phyloP scores from a whole-genome alignment of 2,329 filamentous ascomycete genomes.

The Thelonectria blattea region DNA sequence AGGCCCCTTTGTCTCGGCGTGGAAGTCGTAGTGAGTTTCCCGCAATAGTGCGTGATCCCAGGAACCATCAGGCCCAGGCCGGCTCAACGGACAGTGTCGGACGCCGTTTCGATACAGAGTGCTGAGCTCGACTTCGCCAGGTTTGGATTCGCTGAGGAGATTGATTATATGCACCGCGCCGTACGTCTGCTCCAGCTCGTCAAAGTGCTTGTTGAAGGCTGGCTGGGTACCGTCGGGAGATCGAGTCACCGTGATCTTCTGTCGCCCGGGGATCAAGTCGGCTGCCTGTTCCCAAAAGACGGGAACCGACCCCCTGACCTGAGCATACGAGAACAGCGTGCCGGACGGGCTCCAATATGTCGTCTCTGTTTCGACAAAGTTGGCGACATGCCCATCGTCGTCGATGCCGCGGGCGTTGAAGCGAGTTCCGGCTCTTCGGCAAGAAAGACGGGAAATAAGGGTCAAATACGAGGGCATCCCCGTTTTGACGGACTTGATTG shows the following conservation, averaged over 20 bases:
- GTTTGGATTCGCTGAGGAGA: constrained; percentile 87
- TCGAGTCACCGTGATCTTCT: constrained; percentile 90
- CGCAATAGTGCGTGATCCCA: constrained; percentile 75
- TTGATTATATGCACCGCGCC: constrained; percentile 93
- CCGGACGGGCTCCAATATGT: constrained; percentile 83
- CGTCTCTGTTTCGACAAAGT: constrained; percentile 98
- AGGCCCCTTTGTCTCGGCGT: constrained; percentile 88
- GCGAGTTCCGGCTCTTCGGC: constrained; percentile 86
- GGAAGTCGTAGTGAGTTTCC: constrained; percentile 93
- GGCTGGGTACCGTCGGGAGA: constrained; percentile 91
- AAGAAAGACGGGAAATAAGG: constrained; percentile 90
- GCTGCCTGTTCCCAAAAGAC: constrained; percentile 97
- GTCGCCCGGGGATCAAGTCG: constrained; percentile 86
- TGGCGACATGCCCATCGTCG: constrained; percentile 95
- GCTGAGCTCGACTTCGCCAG: constrained; percentile 84
- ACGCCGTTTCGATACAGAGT: constrained; percentile 81
- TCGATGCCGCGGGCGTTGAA: constrained; percentile 98
- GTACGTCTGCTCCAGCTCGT: constrained; percentile 83
- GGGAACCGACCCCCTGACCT: constrained; percentile 90
- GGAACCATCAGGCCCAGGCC: constrained; percentile 59
- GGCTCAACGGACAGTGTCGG: constrained; percentile 73
- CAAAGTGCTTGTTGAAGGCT: constrained; percentile 94
- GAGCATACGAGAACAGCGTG: constrained; percentile 89
- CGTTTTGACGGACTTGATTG: constrained; percentile 67
- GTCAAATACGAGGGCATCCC: constrained; percentile 85